phyloP scores from a whole-genome alignment of 345 rosid species.

The Hypericum androsaemum region DNA sequence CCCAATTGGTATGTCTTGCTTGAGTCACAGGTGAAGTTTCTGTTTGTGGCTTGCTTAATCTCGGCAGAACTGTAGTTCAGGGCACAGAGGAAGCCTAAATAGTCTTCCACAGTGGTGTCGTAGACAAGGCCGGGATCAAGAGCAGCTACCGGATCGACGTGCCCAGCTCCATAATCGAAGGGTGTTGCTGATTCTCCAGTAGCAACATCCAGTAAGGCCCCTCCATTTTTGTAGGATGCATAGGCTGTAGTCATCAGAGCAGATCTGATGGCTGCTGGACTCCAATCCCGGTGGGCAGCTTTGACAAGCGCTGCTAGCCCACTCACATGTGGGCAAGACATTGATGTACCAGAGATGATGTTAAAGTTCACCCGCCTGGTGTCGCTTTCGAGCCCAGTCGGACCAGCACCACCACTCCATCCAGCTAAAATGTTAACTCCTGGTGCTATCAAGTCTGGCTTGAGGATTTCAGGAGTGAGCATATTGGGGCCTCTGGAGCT shows the following conservation, averaged over 20 bases:
- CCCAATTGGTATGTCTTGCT: background rate
- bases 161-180: slow-evolving; percentile 3
- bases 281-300: slow-evolving; percentile 4
- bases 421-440: slow-evolving; percentile 4
- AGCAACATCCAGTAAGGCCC: background rate
- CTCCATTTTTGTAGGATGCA: background rate
- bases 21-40: background rate
- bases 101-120: background rate
- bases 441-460: slow-evolving; percentile 1
- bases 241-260: slow-evolving; percentile 2
- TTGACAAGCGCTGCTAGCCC: slow-evolving; percentile 1
- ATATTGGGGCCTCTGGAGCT: slow-evolving; percentile 2
- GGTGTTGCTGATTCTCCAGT: background rate
- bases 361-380: background rate
- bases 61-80: background rate
- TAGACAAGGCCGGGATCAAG: slow-evolving; percentile 3
- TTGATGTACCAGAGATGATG: slow-evolving; percentile 4
- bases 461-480: background rate
- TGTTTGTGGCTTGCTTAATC: background rate
- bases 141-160: background rate
- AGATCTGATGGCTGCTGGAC: slow-evolving; percentile 1
- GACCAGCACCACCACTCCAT: slow-evolving; percentile 1
- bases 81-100: slow-evolving; percentile 2
- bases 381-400: background rate
- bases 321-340: slow-evolving; percentile 5